Percentiles rank a stretch among this genome's conserved stretches.
Conservation (phyloP, 352 stramenopile species). For the Phytopythium montanum region DNA sequence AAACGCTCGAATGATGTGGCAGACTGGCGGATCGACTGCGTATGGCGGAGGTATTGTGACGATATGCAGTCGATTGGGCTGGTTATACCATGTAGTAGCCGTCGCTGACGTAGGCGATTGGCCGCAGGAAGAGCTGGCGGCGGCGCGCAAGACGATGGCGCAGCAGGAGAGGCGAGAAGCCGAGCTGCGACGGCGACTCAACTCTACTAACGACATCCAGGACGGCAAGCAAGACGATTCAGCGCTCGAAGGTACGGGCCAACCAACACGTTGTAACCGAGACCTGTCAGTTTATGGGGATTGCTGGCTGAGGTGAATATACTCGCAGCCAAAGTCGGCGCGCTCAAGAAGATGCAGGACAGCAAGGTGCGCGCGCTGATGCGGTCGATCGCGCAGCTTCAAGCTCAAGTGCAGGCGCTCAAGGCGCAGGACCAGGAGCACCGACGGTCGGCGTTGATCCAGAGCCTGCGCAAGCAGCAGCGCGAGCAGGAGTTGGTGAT, state of each 20-base stretch:
- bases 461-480: conserved; percentile 68
- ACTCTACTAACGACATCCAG: neutral
- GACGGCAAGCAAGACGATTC: conserved; percentile 17
- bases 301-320: no score
- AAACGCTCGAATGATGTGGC: neutral
- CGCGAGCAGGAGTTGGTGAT: conserved; percentile 81
- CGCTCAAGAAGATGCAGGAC: conserved; percentile 63
- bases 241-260: conserved; percentile 38
- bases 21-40: conserved; percentile 48
- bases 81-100: no score
- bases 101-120: neutral
- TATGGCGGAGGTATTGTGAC: conserved; percentile 36
- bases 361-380: conserved; percentile 82
- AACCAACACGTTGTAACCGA: no score
- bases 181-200: conserved; percentile 48
- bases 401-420: conserved; percentile 64
- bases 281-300: neutral
- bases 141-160: conserved; percentile 52
- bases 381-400: conserved; percentile 82
- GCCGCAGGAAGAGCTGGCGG: conserved; percentile 41
- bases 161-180: conserved; percentile 60
- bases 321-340: conserved; percentile 49
- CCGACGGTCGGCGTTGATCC: conserved; percentile 80
- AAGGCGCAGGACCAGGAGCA: conserved; percentile 87
- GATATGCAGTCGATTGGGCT: neutral